Evolutionary conservation across 2,329 filamentous ascomycete species (phyloP), one percentile per base, ranked within the genome.

Genomic region (Pseudogymnoascus sp.): DNA sequence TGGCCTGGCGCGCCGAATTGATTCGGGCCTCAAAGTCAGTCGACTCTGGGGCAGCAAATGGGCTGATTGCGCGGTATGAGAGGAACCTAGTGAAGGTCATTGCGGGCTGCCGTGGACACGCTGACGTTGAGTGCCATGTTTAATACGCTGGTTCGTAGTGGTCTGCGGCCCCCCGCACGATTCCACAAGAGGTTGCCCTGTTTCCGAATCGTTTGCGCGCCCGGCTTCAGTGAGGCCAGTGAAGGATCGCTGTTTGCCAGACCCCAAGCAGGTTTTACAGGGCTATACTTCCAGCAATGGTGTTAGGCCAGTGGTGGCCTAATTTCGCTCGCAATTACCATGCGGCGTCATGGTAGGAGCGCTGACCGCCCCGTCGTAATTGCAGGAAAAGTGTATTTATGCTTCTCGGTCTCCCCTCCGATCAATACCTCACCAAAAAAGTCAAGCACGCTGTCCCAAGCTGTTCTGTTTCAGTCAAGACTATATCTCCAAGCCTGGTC

Each of bases 261-360:
- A 56, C 50, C 50, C 50, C 50, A 56, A 56, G 50, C 50, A 56
- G 50, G 50, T 35, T 56, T 56, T 56, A 56, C 50, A 56, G 50
- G 50, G 50, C 50, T 56, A 56, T 15, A 15, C n/a, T 21, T 21
- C n/a, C 5, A 56, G 50, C 50, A 56, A 21, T 33, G 29, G 17
- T 56, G 50, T 56, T 56, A 56, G 50, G 50, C 29, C 50, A 33
- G 29, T 19, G 50, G 50, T 56, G 50, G 50, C 50, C 50, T 56
- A 56, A 56, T 56, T 56, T 56, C 29, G 10, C 29, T 56, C 50
- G 50, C 50, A 56, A 56, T 53, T 56, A 56, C 29, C 50, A 56
- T 56, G 50, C 50, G 50, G 50, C 50, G 29, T 56, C 50, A 4
- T 56, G 50, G 50, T 56, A 56, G 29, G 50, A 56, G 50, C 50